Percentiles rank a stretch among this genome's conserved stretches.
phyloP scores from a whole-genome alignment of 768 basidiomycete species.

The Galerina marginata region DNA sequence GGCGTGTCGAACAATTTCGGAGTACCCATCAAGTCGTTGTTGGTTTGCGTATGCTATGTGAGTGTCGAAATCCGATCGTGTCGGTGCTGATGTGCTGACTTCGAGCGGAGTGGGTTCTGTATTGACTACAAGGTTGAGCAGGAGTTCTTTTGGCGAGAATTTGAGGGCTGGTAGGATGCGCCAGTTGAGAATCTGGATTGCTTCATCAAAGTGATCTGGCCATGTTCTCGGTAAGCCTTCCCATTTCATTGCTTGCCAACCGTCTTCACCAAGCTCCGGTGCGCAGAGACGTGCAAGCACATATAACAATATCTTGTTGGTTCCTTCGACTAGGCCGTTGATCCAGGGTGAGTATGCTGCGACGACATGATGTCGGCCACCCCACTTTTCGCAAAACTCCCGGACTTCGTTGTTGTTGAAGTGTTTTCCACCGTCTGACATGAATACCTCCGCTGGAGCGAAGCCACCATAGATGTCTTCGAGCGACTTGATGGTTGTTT shows the following conservation, averaged over 20 bases:
- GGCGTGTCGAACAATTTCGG: constrained; percentile 22
- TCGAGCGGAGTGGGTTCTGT: constrained; percentile 26
- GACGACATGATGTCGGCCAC: constrained; percentile 19
- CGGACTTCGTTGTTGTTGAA: constrained; percentile 39
- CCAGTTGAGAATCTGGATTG: constrained; percentile 29
- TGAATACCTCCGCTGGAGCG: constrained; percentile 32
- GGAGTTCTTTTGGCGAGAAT: constrained; percentile 36
- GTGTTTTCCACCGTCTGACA: constrained; percentile 42
- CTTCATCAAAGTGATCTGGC: constrained; percentile 37
- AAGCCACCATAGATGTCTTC: constrained; percentile 25
- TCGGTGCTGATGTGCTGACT: too few relatives aligned
- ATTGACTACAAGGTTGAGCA: constrained; percentile 36
- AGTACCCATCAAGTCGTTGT: constrained; percentile 35
- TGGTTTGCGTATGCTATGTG: constrained; percentile 37
- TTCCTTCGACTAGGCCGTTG: constrained; percentile 34
- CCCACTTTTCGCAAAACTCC: constrained; percentile 26
- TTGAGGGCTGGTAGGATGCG: constrained; percentile 31
- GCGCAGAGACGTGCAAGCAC: constrained; percentile 36
- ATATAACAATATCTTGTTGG: constrained; percentile 36
- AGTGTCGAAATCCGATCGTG: too few relatives aligned
- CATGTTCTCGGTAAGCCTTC: constrained; percentile 29
- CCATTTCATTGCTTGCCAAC: constrained; percentile 18
- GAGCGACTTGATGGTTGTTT: constrained; percentile 28
- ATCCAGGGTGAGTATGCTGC: constrained; percentile 47
- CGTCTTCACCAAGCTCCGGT: constrained; percentile 37